Conservation (phyloP, 1,284 basidiomycete genomes). For the Athelia psychrophila region DNA sequence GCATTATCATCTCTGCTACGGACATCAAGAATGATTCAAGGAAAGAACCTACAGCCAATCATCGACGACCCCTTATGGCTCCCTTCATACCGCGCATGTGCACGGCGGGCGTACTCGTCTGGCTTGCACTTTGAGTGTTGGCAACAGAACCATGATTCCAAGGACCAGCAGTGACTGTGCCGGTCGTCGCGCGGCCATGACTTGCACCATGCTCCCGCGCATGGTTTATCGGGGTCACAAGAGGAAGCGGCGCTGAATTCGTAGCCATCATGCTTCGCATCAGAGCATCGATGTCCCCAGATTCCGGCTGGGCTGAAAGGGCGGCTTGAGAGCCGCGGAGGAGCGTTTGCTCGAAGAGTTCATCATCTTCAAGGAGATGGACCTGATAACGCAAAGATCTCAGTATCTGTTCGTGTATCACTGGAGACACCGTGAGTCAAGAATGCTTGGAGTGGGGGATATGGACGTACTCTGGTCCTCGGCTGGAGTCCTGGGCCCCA, state of each 20-base stretch:
- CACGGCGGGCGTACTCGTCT: neutral
- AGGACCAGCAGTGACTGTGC: neutral
- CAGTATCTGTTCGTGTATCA: constrained; percentile 47
- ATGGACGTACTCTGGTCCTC: constrained; percentile 42
- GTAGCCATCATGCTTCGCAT: constrained; percentile 59
- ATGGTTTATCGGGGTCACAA: neutral
- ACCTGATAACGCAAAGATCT: constrained; percentile 48
- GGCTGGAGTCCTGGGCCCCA: constrained; percentile 23
- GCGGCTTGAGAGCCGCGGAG: constrained; percentile 51
- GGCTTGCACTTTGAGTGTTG: neutral
- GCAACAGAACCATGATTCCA: neutral
- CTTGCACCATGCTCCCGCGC: neutral
- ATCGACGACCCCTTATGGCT: neutral
- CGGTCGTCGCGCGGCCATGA: neutral
- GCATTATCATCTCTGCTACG: too few species aligned
- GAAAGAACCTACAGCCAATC: too few species aligned
- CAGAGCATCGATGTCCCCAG: constrained; percentile 57
- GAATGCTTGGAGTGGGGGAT: constrained; percentile 1
- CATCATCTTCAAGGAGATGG: constrained; percentile 59
- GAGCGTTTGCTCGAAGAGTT: constrained; percentile 60
- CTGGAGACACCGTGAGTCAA: constrained; percentile 11
- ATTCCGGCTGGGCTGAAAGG: constrained; percentile 41
- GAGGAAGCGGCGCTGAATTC: neutral
- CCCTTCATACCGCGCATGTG: neutral
- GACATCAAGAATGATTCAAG: too few species aligned